A percentile compares a stretch with the other conserved stretches of the same genome.
Conservation (phyloP, 495 filamentous ascomycete species). For the Neohortaea acidophila region DNA sequence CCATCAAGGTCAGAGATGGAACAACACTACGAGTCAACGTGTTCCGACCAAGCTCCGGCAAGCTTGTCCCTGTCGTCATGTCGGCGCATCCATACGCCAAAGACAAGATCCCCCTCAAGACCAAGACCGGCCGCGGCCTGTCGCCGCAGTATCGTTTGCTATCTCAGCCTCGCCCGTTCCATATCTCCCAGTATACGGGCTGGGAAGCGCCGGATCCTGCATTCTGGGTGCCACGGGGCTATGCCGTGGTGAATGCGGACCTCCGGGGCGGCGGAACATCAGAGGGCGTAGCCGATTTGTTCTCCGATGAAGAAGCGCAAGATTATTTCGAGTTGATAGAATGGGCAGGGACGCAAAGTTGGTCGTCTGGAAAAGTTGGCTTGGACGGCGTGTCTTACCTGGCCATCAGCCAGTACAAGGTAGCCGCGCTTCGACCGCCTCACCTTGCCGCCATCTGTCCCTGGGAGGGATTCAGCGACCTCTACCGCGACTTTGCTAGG, state of each 20-base stretch:
- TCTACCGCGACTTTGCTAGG: constrained; percentile 46
- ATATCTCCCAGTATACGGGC: constrained; percentile 33
- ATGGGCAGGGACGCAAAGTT: constrained; percentile 45
- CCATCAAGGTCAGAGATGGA: background rate
- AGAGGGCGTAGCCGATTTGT: constrained; percentile 43
- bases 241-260: constrained; percentile 45
- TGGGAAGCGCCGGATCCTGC: constrained; percentile 52
- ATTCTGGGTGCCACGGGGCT: constrained; percentile 47
- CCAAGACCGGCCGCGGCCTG: constrained; percentile 17
- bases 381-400: constrained; percentile 48
- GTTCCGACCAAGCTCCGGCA: constrained; percentile 20
- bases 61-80: constrained; percentile 34
- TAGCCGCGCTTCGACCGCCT: constrained; percentile 44
- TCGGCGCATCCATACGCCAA: constrained; percentile 54
- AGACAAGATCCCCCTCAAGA: constrained; percentile 35
- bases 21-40: constrained; percentile 20
- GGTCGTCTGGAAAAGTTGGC: constrained; percentile 48
- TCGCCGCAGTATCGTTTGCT: constrained; percentile 32
- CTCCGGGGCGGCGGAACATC: constrained; percentile 45
- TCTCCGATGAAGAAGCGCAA: constrained; percentile 42
- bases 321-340: constrained; percentile 48
- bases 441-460: constrained; percentile 45
- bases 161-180: constrained; percentile 32
- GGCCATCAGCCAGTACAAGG: constrained; percentile 48
- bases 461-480: constrained; percentile 58